Conservation (phyloP, 2,329 filamentous ascomycete genomes). For the Sphaerulina populicola region DNA sequence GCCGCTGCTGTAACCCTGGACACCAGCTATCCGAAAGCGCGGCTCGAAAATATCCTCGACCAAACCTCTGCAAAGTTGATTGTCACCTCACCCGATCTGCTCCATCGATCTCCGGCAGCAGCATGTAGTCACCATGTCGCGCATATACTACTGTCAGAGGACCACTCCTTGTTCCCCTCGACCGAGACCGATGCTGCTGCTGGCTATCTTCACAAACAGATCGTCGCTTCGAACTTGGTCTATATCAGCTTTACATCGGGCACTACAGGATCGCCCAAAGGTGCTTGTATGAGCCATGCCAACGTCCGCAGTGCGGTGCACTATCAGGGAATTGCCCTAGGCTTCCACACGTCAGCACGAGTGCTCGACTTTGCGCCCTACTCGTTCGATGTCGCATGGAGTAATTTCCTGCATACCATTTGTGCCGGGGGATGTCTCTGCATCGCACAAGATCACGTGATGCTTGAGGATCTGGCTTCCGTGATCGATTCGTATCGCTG, state of each 20-base stretch:
- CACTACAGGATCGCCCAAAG: conserved; percentile 1
- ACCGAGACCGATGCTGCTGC: too few species aligned
- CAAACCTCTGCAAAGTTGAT: conserved; percentile 21
- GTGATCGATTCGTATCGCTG: conserved; percentile 28
- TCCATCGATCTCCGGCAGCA: neutral
- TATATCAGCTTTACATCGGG: conserved; percentile 3
- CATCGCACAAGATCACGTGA: conserved; percentile 36
- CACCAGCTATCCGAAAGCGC: conserved; percentile 21
- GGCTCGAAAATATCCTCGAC: conserved; percentile 25
- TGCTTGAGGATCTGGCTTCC: conserved; percentile 44
- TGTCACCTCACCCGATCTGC: conserved; percentile 8
- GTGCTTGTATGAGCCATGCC: conserved; percentile 1
- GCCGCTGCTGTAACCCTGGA: conserved; percentile 27
- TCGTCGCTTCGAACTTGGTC: neutral
- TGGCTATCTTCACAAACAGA: too few species aligned
- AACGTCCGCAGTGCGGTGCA: conserved; percentile 10
- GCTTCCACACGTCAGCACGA: conserved; percentile 9
- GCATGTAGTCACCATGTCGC: neutral
- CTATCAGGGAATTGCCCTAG: conserved; percentile 6
- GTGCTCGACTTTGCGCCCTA: conserved; percentile 23
- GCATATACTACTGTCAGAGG: neutral
- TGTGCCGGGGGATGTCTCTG: conserved; percentile 15
- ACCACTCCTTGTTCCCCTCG: too few species aligned
- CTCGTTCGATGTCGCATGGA: conserved; percentile 24
- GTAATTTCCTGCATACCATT: conserved; percentile 18